Conservation (phyloP, 768 basidiomycete genomes). For the Boletus sensibilis region DNA sequence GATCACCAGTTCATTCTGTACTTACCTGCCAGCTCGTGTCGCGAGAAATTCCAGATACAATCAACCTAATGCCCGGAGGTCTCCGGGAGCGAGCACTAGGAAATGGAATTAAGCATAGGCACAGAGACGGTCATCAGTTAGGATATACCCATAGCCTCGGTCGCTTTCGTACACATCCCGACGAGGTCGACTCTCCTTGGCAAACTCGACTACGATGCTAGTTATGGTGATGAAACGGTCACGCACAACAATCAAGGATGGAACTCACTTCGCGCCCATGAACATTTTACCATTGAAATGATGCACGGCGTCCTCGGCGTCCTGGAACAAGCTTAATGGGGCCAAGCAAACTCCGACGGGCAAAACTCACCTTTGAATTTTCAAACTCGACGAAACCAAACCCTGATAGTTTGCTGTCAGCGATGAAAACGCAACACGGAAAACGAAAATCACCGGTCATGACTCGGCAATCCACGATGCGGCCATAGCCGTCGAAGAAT, state of each 20-base stretch:
- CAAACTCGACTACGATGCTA: slow-evolving; percentile 95
- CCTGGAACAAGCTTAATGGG: slow-evolving; percentile 45
- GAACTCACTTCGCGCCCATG: slow-evolving; percentile 69
- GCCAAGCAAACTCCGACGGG: neutral
- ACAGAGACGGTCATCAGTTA: slow-evolving; percentile 3
- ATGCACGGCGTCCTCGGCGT: slow-evolving; percentile 90
- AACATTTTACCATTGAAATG: slow-evolving; percentile 87
- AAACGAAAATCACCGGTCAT: slow-evolving; percentile 75
- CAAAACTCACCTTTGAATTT: slow-evolving; percentile 56
- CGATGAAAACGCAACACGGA: neutral
- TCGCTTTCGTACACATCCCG: slow-evolving; percentile 69
- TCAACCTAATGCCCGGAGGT: slow-evolving; percentile 78
- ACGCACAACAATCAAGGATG: neutral
- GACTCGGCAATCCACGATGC: slow-evolving; percentile 86
- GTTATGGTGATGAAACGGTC: neutral
- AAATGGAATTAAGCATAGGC: slow-evolving; percentile 14
- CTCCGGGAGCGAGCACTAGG: slow-evolving; percentile 66
- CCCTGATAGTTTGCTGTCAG: slow-evolving; percentile 45
- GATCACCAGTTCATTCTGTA: slow-evolving; percentile 14
- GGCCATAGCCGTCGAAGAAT: slow-evolving; percentile 88
- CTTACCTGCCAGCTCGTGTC: slow-evolving; percentile 99
- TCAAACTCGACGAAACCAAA: slow-evolving; percentile 99
- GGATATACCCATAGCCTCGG: slow-evolving; percentile 53
- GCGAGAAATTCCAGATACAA: slow-evolving; percentile 86
- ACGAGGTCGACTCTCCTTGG: slow-evolving; percentile 87